Percentiles rank a stretch among this genome's conserved stretches.
Evolutionary conservation across 73 alveolate species (phyloP).

Genomic region (Breviolum minutum): DNA sequence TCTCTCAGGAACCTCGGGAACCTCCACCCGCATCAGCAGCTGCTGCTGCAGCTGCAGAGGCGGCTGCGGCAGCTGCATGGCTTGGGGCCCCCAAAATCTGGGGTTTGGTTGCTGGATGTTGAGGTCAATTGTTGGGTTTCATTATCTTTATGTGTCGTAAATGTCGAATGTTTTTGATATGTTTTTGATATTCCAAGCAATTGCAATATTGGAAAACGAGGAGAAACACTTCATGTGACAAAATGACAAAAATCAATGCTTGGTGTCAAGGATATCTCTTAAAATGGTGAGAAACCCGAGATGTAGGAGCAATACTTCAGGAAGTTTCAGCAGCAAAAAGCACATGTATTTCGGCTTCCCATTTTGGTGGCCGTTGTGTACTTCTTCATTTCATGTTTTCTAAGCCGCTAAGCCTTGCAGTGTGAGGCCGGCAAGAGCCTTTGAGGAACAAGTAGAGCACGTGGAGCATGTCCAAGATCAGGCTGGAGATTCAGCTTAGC

Average conservation of each 20-base stretch:
- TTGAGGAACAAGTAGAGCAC: conserved; percentile 41
- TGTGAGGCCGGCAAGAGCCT: conserved; percentile 23
- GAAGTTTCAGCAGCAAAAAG: too few species aligned
- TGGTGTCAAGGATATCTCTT: neutral
- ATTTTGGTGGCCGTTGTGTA: too few species aligned
- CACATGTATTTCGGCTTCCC: too few species aligned
- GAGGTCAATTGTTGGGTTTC: too few species aligned
- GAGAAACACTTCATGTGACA: too few species aligned
- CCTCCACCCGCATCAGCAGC: conserved; percentile 90
- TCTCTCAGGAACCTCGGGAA: conserved; percentile 58
- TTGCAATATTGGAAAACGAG: too few species aligned
- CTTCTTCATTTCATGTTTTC: too few species aligned
- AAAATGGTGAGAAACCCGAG: neutral
- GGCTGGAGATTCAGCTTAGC: neutral
- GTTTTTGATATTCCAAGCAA: too few species aligned
- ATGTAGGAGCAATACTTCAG: too few species aligned
- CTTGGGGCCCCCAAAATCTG: neutral
- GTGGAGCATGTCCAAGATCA: neutral
- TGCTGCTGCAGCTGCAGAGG: conserved; percentile 76
- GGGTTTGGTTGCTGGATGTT: too few species aligned
- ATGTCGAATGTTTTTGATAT: neutral
- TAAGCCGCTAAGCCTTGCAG: neutral
- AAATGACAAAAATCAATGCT: too few species aligned
- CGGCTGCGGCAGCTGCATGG: conserved; percentile 87
- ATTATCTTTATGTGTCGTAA: too few species aligned